Conservation (phyloP, 2,329 filamentous ascomycete species). For the Gaeumannomyces tritici region DNA sequence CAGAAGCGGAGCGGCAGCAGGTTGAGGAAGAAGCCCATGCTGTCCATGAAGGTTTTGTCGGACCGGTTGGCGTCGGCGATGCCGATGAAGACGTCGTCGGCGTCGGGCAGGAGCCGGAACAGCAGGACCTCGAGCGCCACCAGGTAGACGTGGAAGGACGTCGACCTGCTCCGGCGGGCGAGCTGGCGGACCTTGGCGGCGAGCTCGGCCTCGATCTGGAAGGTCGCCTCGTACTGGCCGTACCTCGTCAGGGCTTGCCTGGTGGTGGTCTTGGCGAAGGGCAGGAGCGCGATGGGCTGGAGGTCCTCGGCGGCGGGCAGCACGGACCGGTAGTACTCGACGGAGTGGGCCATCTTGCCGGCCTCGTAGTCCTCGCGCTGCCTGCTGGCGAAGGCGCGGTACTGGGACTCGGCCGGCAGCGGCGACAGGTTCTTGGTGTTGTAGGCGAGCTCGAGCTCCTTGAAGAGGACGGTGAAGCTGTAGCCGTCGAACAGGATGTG, state of each 20-base stretch:
- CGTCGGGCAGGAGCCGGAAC: conserved; percentile 10
- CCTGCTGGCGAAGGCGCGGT: neutral
- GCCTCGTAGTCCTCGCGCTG: neutral
- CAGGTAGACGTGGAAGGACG: conserved; percentile 23
- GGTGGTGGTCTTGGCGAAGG: conserved; percentile 14
- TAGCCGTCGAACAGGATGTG: neutral
- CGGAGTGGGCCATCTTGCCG: neutral
- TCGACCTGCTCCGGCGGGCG: conserved; percentile 9
- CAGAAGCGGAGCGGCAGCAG: conserved; percentile 23
- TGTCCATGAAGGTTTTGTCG: conserved; percentile 15
- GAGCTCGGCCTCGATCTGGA: neutral
- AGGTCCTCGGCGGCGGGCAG: conserved; percentile 13
- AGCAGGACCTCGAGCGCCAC: conserved; percentile 21
- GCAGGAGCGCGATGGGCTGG: conserved; percentile 14
- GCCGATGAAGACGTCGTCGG: conserved; percentile 26
- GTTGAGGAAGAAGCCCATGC: conserved; percentile 27
- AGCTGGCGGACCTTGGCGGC: conserved; percentile 19
- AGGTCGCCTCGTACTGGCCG: neutral
- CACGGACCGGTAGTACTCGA: conserved; percentile 22
- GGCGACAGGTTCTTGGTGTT: neutral
- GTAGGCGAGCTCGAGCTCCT: neutral
- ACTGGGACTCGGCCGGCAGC: neutral
- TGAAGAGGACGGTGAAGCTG: neutral
- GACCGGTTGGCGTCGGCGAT: conserved; percentile 25
- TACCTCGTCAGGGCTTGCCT: conserved; percentile 11